These are phyloP conservation scores for Asterophora parasitica DNA, from an alignment of 768 basidiomycete genomes.

Conservation along the genomic window DNA sequence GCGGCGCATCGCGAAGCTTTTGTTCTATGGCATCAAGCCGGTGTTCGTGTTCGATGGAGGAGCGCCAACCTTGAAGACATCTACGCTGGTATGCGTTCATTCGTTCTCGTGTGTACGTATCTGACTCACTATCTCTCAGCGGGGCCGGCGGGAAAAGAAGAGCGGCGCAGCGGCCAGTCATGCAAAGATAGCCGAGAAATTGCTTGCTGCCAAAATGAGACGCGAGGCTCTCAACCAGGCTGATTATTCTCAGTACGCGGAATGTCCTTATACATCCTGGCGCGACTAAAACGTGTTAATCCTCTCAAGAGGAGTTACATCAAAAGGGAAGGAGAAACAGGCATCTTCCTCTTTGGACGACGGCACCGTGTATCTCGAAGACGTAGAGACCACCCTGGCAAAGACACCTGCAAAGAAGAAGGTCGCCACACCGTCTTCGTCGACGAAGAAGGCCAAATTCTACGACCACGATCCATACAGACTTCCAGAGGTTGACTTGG, in stretches of 20 bases:
- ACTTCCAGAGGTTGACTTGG: slow-evolving; percentile 80
- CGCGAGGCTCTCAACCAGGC: slow-evolving; percentile 66
- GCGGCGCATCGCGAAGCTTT: slow-evolving; percentile 85
- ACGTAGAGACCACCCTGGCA: slow-evolving; percentile 53
- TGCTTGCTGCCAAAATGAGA: slow-evolving; percentile 91
- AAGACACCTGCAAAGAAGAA: slow-evolving; percentile 47
- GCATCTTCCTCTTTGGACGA: slow-evolving; percentile 47
- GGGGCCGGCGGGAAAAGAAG: slow-evolving; percentile 87
- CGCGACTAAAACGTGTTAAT: background rate
- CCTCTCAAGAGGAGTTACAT: slow-evolving; percentile 9
- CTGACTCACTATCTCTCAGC: slow-evolving; percentile 36
- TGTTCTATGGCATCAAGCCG: slow-evolving; percentile 97
- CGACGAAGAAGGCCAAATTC: slow-evolving; percentile 59
- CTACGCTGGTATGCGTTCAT: slow-evolving; percentile 66
- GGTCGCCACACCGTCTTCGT: slow-evolving; percentile 38
- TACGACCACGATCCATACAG: slow-evolving; percentile 87
- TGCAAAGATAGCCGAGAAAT: slow-evolving; percentile 81
- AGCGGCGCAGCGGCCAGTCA: slow-evolving; percentile 84
- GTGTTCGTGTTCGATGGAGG: slow-evolving; percentile 99
- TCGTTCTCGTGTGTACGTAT: background rate
- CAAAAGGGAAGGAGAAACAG: slow-evolving; percentile 44
- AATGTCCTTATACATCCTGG: background rate
- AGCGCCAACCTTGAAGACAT: slow-evolving; percentile 84
- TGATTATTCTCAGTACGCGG: slow-evolving; percentile 3
- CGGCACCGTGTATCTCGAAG: slow-evolving; percentile 86